Percentiles rank a stretch among this genome's conserved stretches.
These are phyloP conservation scores for Dothistroma pini DNA, from an alignment of 2,329 filamentous ascomycete genomes.

Conservation along the genomic window DNA sequence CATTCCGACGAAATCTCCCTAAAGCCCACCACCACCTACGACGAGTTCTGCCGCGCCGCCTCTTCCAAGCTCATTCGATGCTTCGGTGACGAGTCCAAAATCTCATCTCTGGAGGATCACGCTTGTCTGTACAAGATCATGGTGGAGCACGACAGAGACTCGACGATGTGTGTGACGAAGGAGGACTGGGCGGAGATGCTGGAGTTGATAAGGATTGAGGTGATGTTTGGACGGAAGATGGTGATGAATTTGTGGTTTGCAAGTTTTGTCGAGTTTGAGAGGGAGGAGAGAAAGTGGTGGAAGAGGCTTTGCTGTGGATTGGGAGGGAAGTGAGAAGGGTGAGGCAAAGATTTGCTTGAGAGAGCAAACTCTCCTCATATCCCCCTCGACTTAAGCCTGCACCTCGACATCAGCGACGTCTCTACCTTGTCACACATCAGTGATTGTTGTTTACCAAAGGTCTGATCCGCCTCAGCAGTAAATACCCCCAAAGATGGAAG, in stretches of 20 bases:
- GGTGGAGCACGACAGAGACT: not conserved
- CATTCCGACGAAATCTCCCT: not conserved
- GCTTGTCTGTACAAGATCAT: not conserved
- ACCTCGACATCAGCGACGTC: not conserved
- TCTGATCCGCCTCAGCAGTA: not conserved
- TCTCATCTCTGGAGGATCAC: not conserved
- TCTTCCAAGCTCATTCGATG: not conserved
- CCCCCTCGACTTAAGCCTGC: not conserved
- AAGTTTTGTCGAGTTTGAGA: not conserved
- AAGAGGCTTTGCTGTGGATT: not conserved
- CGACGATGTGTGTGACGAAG: not conserved
- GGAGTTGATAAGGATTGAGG: not conserved
- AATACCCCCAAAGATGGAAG: not conserved
- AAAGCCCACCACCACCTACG: not conserved
- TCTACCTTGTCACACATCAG: not conserved
- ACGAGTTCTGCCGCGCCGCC: not conserved
- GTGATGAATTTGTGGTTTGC: not conserved
- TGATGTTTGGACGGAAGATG: not conserved
- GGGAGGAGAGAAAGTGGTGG: not conserved
- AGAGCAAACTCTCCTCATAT: not conserved
- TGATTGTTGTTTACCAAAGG: not conserved
- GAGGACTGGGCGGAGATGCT: not conserved
- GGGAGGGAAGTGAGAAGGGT: not conserved
- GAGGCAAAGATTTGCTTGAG: not conserved
- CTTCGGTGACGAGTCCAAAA: not conserved